Evolutionary conservation across 225 moss, liverwort and hornwort genomes (phyloP), one percentile per base, ranked within the genome.

Genomic region (Climacium dendroides): DNA sequence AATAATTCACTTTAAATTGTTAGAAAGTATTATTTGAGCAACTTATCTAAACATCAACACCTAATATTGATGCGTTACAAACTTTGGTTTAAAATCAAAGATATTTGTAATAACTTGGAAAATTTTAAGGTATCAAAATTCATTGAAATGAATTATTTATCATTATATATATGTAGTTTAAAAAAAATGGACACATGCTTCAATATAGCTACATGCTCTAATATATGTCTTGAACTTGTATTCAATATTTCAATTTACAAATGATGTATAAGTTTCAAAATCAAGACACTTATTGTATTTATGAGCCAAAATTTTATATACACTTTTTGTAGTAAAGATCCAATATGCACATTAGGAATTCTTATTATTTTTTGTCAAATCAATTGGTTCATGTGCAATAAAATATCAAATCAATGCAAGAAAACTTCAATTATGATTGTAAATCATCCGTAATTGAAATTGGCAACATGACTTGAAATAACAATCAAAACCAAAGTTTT

Each of bases 1-100:
- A 53, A 35, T 9, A 3, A 6, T 35, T 53, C 3, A 34, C 5
- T 0, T 53, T 0, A 6, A 24, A 24, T 15, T 34, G 8, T 35
- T 2, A 15, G 0, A 76, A 53, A 53, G 10, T 9, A 15, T 24
- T 14, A 34, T 74, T 4, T 32, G 2, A 50, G 1, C 8, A 47
- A 17, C 3, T 10, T 34, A 29, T 5, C 14, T 15, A 43, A 45
- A 45, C 29, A 29, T 29, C 45, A 47, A 24, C 47, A 73, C 10
- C 18, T 47, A 29, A 32, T 32, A 74, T 30, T 12, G 13, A 50
- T 55, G 24, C 77, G 15, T 37, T 54, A 24, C 9, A n/a, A 37
- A 23, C 3, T 53, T 54, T 16, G 15, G 10, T 35, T 23, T 1
- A 23, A 25, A 19, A 75, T 5, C 12, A 74, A 16, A 32, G 4